Evolutionary conservation across 805 yeast genomes (phyloP), one percentile per base, ranked within the genome.

Genomic region (Candida wancherniae): DNA sequence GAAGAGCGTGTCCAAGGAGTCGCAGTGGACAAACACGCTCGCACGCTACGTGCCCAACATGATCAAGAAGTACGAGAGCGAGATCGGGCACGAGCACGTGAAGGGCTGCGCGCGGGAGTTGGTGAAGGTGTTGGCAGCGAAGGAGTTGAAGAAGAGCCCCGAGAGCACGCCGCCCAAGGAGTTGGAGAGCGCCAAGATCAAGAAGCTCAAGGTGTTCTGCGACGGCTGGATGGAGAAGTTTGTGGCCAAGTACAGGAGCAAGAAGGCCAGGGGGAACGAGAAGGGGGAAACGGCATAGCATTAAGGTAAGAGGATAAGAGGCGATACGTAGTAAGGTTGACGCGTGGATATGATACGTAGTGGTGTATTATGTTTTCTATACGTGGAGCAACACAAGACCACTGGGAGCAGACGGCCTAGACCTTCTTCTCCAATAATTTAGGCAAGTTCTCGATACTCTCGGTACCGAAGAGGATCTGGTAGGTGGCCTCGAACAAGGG

Each of bases 401-500:
- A n/a, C n/a, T n/a, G n/a, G n/a, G n/a, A n/a, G n/a, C n/a, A n/a
- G n/a, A n/a, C n/a, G n/a, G n/a, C n/a, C n/a, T n/a, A n/a, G n/a
- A n/a, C n/a, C n/a, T 21, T 10, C 14, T 30, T 24, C 19, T 80
- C 87, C 46, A 82, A 71, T 58, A 80, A 66, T 37, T 65, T 68
- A 30, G 95, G 95, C 48, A 88, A 70, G 48, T 77, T 76, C 42
- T 80, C 80, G 58, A 88, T 82, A 44, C 78, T 71, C 46, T 78
- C 77, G 36, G 73, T 71, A 39, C 84, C 86, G 61, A 76, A 86
- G 34, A 86, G 75, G 47, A 90, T 84, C 53, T 77, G 80, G 63
- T 87, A 87, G 29, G 94, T 87, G 26, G 84, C 80, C 44, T 71
- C 75, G 49, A 82, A 76, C 40, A 82, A 69, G 41, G 97, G 97